Percentiles rank a stretch among this genome's conserved stretches.
These are phyloP conservation scores for Parsonsia alboflavescens DNA, from an alignment of 257 asterid species.

Conservation along the genomic window DNA sequence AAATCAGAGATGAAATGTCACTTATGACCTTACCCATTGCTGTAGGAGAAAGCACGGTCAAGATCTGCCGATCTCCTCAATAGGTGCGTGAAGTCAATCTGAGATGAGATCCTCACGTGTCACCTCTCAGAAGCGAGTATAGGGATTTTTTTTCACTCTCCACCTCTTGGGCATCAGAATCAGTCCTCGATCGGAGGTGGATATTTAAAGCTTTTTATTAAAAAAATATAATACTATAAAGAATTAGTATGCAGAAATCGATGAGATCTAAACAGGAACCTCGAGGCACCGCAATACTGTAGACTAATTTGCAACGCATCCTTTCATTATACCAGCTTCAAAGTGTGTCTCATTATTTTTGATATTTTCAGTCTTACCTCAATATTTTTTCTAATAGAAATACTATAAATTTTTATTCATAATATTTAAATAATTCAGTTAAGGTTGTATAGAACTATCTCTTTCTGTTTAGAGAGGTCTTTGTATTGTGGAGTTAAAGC, in stretches of 20 bases:
- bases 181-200: neutral
- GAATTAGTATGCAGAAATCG: slow-evolving; percentile 15
- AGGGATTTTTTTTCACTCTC: neutral
- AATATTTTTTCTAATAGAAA: too few species aligned
- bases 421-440: too few species aligned
- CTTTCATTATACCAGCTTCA: neutral
- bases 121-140: neutral
- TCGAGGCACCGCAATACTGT: slow-evolving; percentile 17
- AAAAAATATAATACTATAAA: neutral
- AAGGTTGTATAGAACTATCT: too few species aligned
- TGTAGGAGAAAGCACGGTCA: neutral
- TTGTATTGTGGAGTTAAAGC: too few species aligned
- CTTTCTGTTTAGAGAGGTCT: too few species aligned
- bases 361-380: neutral
- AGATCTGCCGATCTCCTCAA: slow-evolving; percentile 9
- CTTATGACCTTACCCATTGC: neutral
- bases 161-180: neutral
- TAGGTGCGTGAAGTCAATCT: slow-evolving; percentile 14
- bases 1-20: neutral
- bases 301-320: neutral
- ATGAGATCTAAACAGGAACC: slow-evolving; percentile 24
- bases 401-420: too few species aligned
- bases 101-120: neutral
- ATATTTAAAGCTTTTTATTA: neutral
- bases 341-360: neutral